Base-by-base conservation (phyloP, 768 basidiomycete genomes). In the Termitomyces sp. region DNA sequence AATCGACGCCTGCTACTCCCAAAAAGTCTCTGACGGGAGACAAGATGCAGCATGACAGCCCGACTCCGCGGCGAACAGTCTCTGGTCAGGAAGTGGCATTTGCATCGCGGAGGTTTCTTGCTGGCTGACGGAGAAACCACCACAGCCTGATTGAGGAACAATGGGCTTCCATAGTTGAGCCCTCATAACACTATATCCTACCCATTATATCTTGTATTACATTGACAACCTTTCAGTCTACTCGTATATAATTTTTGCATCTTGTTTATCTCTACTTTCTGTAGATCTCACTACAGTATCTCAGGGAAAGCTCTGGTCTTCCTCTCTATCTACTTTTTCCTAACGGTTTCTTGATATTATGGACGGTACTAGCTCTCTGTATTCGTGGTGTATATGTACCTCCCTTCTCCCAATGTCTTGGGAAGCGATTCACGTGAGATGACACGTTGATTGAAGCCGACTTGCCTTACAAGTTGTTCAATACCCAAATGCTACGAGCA, bases 101-200 rank as follows among this genome's bases (percentile, higher is more conserved):
- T 10, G 70, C 67, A 5, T 68, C 71, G 58, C 63, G 71, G 48
- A 65, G 67, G 20, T 59, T 70, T 45, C 60, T 77, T 57, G 70
- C 73, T 44, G 59, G 70, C 73, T 44, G 59, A 55, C 13, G 65
- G 61, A 54, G 53, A 59, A 44, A 47, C 46, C 4, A 20, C 18
- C 8, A 51, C 32, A 22, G 28, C 49, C 13, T 57, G 32, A 50
- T 44, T 32, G 20, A 47, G 9, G 44, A 35, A 47, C 30, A 35
- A 47, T 46, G 11, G 18, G 28, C 38, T 52, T 38, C 26, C 52
- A 20, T 32, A 30, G 11, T 22, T 8, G 41, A 52, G 14, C n/a
- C n/a, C 20, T 11, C 22, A 24, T 18, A 30, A 13, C 33, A 43
- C 5, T n/a, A 38, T 28, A 55, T 22, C 48, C 47, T 44, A 41